A percentile compares a stretch with the other conserved stretches of the same genome.
These are phyloP conservation scores for Galeopsis tetrahit DNA, from an alignment of 257 asterid genomes.

Conservation along the genomic window DNA sequence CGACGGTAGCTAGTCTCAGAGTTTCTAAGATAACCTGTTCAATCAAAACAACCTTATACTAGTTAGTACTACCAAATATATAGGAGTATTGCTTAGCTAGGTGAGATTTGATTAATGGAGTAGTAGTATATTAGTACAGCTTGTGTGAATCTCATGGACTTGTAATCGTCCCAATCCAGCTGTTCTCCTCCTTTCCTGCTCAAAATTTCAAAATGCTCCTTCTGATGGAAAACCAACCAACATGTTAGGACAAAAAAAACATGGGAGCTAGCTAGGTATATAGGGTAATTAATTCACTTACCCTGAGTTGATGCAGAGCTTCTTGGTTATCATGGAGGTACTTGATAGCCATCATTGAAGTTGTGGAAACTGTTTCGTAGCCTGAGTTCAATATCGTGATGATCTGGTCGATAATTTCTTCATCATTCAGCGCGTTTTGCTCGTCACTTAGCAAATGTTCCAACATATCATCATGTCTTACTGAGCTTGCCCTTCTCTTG, in stretches of 20 bases:
- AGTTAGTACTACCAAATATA: too few relatives aligned
- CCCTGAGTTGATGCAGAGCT: constrained; percentile 75
- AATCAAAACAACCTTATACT: not conserved
- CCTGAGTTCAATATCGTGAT: constrained; percentile 88
- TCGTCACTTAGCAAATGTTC: constrained; percentile 49
- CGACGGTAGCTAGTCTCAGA: constrained; percentile 63
- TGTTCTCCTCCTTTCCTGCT: constrained; percentile 50
- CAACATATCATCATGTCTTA: constrained; percentile 56
- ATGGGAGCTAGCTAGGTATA: too few relatives aligned
- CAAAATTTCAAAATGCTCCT: constrained; percentile 63
- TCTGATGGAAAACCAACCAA: constrained; percentile 40
- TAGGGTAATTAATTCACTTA: constrained; percentile 3
- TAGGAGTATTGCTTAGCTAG: not conserved
- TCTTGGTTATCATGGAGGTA: constrained; percentile 81
- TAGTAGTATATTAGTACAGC: constrained; percentile 44
- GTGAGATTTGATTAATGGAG: not conserved
- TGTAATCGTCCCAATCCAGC: constrained; percentile 65
- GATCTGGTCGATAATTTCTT: constrained; percentile 74
- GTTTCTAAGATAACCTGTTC: constrained; percentile 67
- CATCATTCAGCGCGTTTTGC: constrained; percentile 53
- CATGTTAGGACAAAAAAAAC: not conserved
- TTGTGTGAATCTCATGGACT: constrained; percentile 70
- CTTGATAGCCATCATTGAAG: constrained; percentile 88
- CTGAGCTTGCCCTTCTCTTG: constrained; percentile 56
- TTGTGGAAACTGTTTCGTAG: constrained; percentile 83